Conservation (phyloP, 2,329 filamentous ascomycete species). For the Fusarium concolor region DNA sequence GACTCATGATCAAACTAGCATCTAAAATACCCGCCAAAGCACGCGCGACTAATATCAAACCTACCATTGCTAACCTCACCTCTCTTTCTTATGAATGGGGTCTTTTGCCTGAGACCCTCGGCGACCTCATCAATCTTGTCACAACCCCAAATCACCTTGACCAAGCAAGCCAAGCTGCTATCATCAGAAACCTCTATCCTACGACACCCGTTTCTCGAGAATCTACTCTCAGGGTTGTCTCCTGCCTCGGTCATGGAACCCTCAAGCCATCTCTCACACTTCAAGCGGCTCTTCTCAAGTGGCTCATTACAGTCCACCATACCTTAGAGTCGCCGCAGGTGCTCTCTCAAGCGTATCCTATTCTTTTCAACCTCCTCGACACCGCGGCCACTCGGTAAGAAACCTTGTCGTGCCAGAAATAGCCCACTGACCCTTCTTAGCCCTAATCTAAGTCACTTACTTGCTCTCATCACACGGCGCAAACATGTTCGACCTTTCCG, state of each 20-base stretch:
- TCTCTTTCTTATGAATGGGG: slow-evolving; percentile 75
- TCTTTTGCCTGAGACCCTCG: slow-evolving; percentile 69
- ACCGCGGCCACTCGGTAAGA: slow-evolving; percentile 77
- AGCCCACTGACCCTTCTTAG: slow-evolving; percentile 51
- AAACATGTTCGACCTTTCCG: slow-evolving; percentile 87
- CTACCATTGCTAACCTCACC: slow-evolving; percentile 71
- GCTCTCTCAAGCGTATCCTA: slow-evolving; percentile 76
- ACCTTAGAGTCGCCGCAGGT: slow-evolving; percentile 71
- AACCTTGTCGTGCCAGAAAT: not conserved
- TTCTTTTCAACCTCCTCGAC: slow-evolving; percentile 85
- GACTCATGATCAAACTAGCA: slow-evolving; percentile 53
- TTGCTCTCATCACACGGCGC: slow-evolving; percentile 82
- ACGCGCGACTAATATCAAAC: slow-evolving; percentile 70
- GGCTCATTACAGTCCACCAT: slow-evolving; percentile 82
- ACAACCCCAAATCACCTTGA: slow-evolving; percentile 77
- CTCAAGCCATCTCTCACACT: slow-evolving; percentile 78
- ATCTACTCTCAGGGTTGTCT: slow-evolving; percentile 73
- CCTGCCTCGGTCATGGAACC: slow-evolving; percentile 80
- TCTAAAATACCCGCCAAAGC: slow-evolving; percentile 73
- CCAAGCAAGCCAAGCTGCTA: slow-evolving; percentile 75
- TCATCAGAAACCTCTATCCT: slow-evolving; percentile 83
- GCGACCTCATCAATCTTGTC: slow-evolving; percentile 73
- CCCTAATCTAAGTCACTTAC: slow-evolving; percentile 76
- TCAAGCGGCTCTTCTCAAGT: slow-evolving; percentile 78
- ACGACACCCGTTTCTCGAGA: slow-evolving; percentile 70